Evolutionary conservation across 805 yeast species (phyloP).

Genomic region (Wickerhamiella lipophila): DNA sequence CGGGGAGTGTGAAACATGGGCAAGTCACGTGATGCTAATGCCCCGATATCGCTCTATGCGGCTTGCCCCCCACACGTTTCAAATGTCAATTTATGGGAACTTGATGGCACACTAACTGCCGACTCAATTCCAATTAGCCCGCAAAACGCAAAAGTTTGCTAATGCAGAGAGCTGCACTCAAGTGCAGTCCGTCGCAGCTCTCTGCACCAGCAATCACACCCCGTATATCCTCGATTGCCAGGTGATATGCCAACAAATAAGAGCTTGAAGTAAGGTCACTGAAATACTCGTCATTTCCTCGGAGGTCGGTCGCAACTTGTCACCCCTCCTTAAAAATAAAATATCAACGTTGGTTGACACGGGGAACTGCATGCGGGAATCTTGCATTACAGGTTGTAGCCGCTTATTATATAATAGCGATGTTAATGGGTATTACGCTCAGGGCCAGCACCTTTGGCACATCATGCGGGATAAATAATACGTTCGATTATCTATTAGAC

Average conservation of each 20-base stretch:
- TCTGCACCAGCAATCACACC: not conserved
- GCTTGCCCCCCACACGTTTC: not conserved
- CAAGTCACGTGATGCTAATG: not conserved
- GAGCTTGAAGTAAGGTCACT: no score
- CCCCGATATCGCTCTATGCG: conserved; percentile 1
- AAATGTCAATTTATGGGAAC: not conserved
- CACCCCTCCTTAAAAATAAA: no score
- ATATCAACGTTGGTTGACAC: not conserved
- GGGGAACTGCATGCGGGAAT: not conserved
- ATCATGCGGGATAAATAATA: no score
- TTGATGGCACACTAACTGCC: no score
- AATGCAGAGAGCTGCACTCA: not conserved
- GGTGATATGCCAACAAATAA: no score
- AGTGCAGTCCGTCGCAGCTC: not conserved
- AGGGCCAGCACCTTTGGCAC: no score
- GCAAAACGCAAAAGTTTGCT: not conserved
- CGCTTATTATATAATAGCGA: not conserved
- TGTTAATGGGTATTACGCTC: not conserved
- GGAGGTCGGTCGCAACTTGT: no score
- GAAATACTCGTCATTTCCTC: no score
- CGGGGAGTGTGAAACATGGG: not conserved
- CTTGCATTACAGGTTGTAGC: not conserved
- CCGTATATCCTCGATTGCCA: no score
- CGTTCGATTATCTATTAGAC: no score
- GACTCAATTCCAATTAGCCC: not conserved